Base-by-base conservation (phyloP, 108 stramenopile species). In the Nitzschia sp. region DNA sequence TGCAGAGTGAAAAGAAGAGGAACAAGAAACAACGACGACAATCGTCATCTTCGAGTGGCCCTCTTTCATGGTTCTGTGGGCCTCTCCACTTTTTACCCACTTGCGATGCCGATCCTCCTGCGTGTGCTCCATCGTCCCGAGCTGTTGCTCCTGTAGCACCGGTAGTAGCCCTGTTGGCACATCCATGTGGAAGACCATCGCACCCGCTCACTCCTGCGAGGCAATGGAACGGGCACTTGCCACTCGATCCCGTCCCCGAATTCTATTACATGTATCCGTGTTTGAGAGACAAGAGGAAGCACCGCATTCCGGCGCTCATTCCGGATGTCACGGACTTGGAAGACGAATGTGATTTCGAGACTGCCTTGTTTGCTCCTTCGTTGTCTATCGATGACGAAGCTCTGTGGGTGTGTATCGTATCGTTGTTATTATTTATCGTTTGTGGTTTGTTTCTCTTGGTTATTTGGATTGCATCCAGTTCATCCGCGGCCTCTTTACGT, bases 291-390 rank as follows among this genome's bases (percentile, higher is more conserved):
- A 50, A 21, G 21, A 8, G 21, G 17, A 16, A 22, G 48, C 48
- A 50, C 19, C 48, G 48, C 4, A 50, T 50, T 19, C 48, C 48
- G 17, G 4, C 17, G 17, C 4, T 50, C 4, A n/a, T 9, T 6
- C 38, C 38, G 13, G 38, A 41, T 9, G n/a, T n/a, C n/a, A n/a
- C n/a, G n/a, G n/a, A n/a, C n/a, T n/a, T n/a, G n/a, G n/a, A n/a
- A n/a, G n/a, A n/a, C 38, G 38, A 41, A 41, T 11, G 13, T 13
- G 6, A 41, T 13, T 11, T 11, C 38, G 4, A 50, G 4, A 11
- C 4, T 50, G 48, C 48, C 48, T 22, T 50, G 19, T 50, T 50
- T 50, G 48, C 48, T 50, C 48, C 48, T 4, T 50, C 48, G 4
- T n/a, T 50, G 5, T 50, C 48, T 4, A 50, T 50, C 4, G 48